phyloP scores from a whole-genome alignment of 805 yeast species.

The Zygosaccharomyces bailii region DNA sequence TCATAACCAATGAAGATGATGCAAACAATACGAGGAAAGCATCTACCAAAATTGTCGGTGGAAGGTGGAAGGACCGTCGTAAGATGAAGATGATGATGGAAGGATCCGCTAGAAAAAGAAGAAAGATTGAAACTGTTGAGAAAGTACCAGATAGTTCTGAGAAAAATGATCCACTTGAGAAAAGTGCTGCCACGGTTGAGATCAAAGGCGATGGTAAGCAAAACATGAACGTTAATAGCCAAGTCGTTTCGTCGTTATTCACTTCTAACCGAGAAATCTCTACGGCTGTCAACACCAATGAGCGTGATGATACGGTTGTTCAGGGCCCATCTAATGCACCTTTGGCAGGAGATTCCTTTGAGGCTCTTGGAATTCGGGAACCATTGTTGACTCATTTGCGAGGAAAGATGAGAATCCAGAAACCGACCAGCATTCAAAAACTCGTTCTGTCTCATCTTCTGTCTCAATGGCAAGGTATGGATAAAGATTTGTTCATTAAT shows the following conservation, averaged over 20 bases:
- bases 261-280: slow-evolving; percentile 58
- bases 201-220: not conserved
- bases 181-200: not conserved
- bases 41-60: slow-evolving; percentile 55
- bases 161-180: not conserved
- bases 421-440: slow-evolving; percentile 87
- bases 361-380: slow-evolving; percentile 63
- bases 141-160: not conserved
- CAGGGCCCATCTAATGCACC: slow-evolving; percentile 83
- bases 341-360: slow-evolving; percentile 56
- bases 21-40: slow-evolving; percentile 18
- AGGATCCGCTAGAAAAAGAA: slow-evolving; percentile 36
- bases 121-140: slow-evolving; percentile 5
- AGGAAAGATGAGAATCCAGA: slow-evolving; percentile 49
- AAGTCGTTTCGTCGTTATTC: slow-evolving; percentile 84
- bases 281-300: slow-evolving; percentile 36
- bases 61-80: slow-evolving; percentile 80
- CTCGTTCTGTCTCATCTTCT: slow-evolving; percentile 65
- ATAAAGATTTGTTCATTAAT: slow-evolving; percentile 76
- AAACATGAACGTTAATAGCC: slow-evolving; percentile 22
- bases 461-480: slow-evolving; percentile 32
- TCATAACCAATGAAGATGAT: slow-evolving; percentile 43
- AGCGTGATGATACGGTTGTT: slow-evolving; percentile 36
- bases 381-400: slow-evolving; percentile 52
- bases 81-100: slow-evolving; percentile 49